Conservation (phyloP, 495 filamentous ascomycete species). For the Cetradonia linearis region DNA sequence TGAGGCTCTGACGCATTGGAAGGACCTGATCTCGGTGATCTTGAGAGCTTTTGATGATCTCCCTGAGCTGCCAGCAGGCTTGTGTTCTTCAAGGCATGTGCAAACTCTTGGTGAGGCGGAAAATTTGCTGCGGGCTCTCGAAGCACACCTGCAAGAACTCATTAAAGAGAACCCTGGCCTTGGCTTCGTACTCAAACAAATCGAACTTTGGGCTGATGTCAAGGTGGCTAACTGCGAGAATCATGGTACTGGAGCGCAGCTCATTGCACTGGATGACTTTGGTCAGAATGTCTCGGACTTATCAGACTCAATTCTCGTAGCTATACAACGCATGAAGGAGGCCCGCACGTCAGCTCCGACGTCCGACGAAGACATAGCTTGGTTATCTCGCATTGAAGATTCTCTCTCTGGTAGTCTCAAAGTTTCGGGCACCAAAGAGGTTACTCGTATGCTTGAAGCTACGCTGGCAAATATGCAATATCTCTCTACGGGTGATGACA, state of each 20-base stretch:
- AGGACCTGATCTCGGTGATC: conserved; percentile 35
- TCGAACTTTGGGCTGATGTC: conserved; percentile 38
- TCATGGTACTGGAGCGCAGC: conserved; percentile 14
- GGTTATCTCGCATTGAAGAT: conserved; percentile 52
- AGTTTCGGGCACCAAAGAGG: conserved; percentile 45
- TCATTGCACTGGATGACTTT: conserved; percentile 34
- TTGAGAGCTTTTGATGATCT: conserved; percentile 36
- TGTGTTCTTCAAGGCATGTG: conserved; percentile 39
- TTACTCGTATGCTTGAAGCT: conserved; percentile 42
- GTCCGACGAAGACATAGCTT: conserved; percentile 49
- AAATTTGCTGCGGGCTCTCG: conserved; percentile 36
- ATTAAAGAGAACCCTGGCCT: conserved; percentile 44
- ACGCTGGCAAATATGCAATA: conserved; percentile 40
- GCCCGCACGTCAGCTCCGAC: conserved; percentile 34
- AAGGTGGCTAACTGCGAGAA: conserved; percentile 17
- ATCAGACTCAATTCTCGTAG: conserved; percentile 59
- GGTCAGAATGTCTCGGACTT: conserved; percentile 47
- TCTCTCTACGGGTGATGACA: conserved; percentile 34
- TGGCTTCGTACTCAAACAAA: conserved; percentile 52
- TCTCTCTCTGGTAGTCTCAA: conserved; percentile 46
- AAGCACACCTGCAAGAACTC: conserved; percentile 34
- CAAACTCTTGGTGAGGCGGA: conserved; percentile 38
- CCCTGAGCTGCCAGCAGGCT: conserved; percentile 43
- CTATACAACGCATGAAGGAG: conserved; percentile 60
- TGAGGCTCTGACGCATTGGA: conserved; percentile 39